These are phyloP conservation scores for Silene uniflora DNA, from an alignment of 148 eudicot species.

Conservation along the genomic window DNA sequence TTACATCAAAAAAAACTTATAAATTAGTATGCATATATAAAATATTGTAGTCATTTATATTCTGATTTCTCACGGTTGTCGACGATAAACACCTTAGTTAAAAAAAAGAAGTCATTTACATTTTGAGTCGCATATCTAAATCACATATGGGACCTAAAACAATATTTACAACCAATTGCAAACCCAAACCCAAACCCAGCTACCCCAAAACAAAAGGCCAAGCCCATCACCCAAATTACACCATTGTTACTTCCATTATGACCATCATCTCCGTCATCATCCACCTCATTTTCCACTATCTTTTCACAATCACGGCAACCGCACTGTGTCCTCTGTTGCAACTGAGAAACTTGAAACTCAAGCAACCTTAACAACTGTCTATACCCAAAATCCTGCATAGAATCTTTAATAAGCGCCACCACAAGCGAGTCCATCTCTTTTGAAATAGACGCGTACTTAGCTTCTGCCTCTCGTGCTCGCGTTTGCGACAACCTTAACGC, in stretches of 20 bases:
- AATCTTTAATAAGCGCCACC: slow-evolving; percentile 32
- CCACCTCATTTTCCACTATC: neutral
- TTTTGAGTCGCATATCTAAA: neutral
- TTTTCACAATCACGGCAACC: neutral
- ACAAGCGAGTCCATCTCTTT: slow-evolving; percentile 39
- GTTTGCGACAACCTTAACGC: slow-evolving; percentile 60
- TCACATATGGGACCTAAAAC: neutral
- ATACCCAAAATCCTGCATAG: slow-evolving; percentile 40
- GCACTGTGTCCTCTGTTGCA: slow-evolving; percentile 16
- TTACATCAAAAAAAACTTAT: too few relatives aligned
- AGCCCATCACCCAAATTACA: slow-evolving; percentile 32
- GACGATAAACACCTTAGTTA: too few relatives aligned
- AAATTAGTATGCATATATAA: too few relatives aligned
- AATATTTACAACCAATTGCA: slow-evolving; percentile 39
- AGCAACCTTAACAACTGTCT: slow-evolving; percentile 41
- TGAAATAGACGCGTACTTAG: slow-evolving; percentile 20
- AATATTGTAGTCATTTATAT: too few relatives aligned
- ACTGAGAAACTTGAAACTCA: slow-evolving; percentile 35
- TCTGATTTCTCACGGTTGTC: too few relatives aligned
- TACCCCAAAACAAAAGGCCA: slow-evolving; percentile 52
- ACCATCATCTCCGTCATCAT: slow-evolving; percentile 22
- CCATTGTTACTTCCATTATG: slow-evolving; percentile 19
- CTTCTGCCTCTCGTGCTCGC: slow-evolving; percentile 65
- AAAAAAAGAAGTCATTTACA: too few relatives aligned
- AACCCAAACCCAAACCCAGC: slow-evolving; percentile 49